Base-by-base conservation (phyloP, 208 protist species). In the Crithidia fasciculata region DNA sequence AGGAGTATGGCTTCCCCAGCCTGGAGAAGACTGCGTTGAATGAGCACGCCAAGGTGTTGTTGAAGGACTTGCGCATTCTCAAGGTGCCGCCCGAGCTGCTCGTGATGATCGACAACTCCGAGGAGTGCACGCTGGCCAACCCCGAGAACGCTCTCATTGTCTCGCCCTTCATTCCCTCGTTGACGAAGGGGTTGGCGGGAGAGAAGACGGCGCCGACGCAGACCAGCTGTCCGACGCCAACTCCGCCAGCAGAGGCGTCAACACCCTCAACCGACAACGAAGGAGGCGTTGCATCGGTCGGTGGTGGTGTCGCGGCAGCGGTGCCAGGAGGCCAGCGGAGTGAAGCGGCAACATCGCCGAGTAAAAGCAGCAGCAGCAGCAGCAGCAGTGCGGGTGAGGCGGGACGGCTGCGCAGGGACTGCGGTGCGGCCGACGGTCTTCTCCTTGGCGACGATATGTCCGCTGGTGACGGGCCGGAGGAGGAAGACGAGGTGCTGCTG, bases 61-160 rank as follows among this genome's bases (percentile, higher is more conserved):
- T 95, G 56, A 96, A 96, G 80, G 92, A 96, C 69, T 70, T 96
- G 72, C 86, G 88, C 39, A 69, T 88, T 12, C 79, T 96, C 37
- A 90, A 92, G 60, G 92, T 96, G 44, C 92, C 92, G 54, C 83
- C 85, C 19, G 89, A 94, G 78, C 68, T 95, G 67, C 78, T 93
- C 59, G 84, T 96, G 58, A 92, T 95, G 89, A 85, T 96, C 41
- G 92, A 96, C 76, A 96, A 96, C 74, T 83, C 73, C 5, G 88
- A 94, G 67, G 87, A 95, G 73, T 94, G 86, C 76, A 87, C 84
- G 49, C 69, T 90, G 19, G 76, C 90, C 8, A 94, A 95, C 62
- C 80, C 89, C 18, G 88, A 95, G 28, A 96, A 94, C 74, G 88
- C 88, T 2, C 70, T 96, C 13, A 81, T 96, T 52, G 80, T 96